These are phyloP conservation scores for Fusarium brevicatenulatum DNA, from an alignment of 2,329 filamentous ascomycete species.

Conservation along the genomic window DNA sequence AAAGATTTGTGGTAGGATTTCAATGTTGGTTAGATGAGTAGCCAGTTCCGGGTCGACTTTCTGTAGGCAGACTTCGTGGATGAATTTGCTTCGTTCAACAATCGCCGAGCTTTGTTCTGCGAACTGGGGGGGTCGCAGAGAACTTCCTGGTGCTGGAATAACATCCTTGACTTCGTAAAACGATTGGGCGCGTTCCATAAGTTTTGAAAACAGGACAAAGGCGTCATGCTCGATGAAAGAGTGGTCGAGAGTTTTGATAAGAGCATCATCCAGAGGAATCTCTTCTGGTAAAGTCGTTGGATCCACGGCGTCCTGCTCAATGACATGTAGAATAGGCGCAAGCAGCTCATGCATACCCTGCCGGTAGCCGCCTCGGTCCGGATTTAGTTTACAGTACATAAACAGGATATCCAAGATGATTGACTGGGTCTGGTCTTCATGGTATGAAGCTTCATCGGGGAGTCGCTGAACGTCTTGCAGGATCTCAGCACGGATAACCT, in stretches of 20 bases:
- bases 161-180: constrained; percentile 78
- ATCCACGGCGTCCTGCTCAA: constrained; percentile 83
- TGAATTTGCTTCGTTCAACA: constrained; percentile 83
- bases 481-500: constrained; percentile 86
- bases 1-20: constrained; percentile 96
- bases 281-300: constrained; percentile 48
- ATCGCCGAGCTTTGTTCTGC: constrained; percentile 66
- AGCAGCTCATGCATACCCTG: constrained; percentile 98
- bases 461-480: constrained; percentile 93
- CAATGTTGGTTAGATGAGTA: constrained; percentile 80
- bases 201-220: constrained; percentile 82
- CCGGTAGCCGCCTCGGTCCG: constrained; percentile 86
- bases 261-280: constrained; percentile 58
- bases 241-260: constrained; percentile 75
- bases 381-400: constrained; percentile 93
- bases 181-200: constrained; percentile 87
- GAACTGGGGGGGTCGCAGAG: constrained; percentile 28
- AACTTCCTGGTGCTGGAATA: constrained; percentile 22
- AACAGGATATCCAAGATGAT: constrained; percentile 92
- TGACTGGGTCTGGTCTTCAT: constrained; percentile 78
- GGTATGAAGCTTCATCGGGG: constrained; percentile 91
- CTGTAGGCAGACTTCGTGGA: constrained; percentile 83
- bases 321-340: constrained; percentile 86
- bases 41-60: constrained; percentile 86
- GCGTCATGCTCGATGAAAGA: constrained; percentile 88